Conservation (phyloP, 2,329 filamentous ascomycete species). For the Periconia macrospinosa region DNA sequence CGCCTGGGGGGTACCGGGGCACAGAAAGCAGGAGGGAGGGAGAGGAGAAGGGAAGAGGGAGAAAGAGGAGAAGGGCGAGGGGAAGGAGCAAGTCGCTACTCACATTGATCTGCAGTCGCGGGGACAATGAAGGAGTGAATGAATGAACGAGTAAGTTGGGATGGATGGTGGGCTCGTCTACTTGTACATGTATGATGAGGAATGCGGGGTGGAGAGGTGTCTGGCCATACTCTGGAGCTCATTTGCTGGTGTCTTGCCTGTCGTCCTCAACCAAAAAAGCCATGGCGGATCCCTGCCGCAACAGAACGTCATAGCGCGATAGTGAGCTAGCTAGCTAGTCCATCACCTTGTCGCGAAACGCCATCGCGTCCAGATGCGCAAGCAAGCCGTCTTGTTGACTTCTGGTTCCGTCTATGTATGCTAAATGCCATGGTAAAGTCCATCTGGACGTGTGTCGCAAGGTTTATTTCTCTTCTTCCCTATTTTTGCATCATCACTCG, state of each 20-base stretch:
- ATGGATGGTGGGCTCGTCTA: too few relatives aligned
- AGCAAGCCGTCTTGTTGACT: too few relatives aligned
- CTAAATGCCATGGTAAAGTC: background rate
- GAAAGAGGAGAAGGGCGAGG: background rate
- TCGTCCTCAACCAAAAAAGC: constrained; percentile 35
- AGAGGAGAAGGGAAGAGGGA: background rate
- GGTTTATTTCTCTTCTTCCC: too few relatives aligned
- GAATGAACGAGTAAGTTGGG: background rate
- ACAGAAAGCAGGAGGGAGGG: background rate
- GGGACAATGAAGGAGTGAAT: background rate
- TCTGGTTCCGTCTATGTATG: background rate
- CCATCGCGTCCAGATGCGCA: background rate
- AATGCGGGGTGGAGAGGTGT: constrained; percentile 36
- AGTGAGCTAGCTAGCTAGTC: constrained; percentile 17
- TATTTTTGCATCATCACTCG: too few relatives aligned
- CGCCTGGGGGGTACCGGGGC: constrained; percentile 3
- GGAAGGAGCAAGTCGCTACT: background rate
- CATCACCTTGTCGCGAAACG: background rate
- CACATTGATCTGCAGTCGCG: too few relatives aligned
- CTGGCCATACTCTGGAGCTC: constrained; percentile 8
- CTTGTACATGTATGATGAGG: background rate
- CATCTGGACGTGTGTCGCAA: too few relatives aligned
- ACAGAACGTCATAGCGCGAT: constrained; percentile 37
- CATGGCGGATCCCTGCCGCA: constrained; percentile 15
- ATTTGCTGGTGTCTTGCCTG: constrained; percentile 27